Percentiles rank a stretch among this genome's conserved stretches.
Conservation (phyloP, 2,329 filamentous ascomycete genomes). For the Epichloe scottii region DNA sequence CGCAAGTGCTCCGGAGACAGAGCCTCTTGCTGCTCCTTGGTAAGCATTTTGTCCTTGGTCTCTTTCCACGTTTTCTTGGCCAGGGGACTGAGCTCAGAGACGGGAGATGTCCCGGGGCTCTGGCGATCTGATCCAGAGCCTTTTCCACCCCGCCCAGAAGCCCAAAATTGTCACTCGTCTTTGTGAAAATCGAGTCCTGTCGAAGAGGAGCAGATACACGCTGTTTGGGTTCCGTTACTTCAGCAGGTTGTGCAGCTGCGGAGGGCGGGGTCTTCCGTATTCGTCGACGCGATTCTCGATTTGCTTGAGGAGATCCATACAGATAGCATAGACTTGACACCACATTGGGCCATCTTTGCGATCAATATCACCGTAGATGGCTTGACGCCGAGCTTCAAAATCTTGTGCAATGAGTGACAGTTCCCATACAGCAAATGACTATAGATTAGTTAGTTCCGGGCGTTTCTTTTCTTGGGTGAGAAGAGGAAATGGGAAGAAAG, state of each 20-base stretch:
- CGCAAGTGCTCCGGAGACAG: constrained; percentile 36
- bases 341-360: constrained; percentile 68
- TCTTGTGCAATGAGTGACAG: constrained; percentile 65
- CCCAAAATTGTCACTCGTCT: constrained; percentile 22
- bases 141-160: constrained; percentile 34
- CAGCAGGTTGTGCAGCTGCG: constrained; percentile 17
- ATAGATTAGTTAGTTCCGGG: constrained; percentile 10
- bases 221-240: constrained; percentile 19
- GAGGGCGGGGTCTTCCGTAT: constrained; percentile 35
- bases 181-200: constrained; percentile 33
- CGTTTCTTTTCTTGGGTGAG: too few species aligned
- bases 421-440: constrained; percentile 87
- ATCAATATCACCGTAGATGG: constrained; percentile 79
- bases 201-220: constrained; percentile 28
- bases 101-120: constrained; percentile 34
- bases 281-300: constrained; percentile 56
- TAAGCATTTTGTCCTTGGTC: constrained; percentile 35
- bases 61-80: constrained; percentile 37
- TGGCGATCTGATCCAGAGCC: constrained; percentile 29
- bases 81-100: constrained; percentile 35
- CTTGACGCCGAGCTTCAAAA: constrained; percentile 62
- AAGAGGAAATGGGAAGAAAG: not conserved
- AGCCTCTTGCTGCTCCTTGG: constrained; percentile 41
- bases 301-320: constrained; percentile 54
- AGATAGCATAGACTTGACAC: constrained; percentile 62